These are phyloP conservation scores for Pythium myriotylum DNA, from an alignment of 352 stramenopile species.

Conservation along the genomic window DNA sequence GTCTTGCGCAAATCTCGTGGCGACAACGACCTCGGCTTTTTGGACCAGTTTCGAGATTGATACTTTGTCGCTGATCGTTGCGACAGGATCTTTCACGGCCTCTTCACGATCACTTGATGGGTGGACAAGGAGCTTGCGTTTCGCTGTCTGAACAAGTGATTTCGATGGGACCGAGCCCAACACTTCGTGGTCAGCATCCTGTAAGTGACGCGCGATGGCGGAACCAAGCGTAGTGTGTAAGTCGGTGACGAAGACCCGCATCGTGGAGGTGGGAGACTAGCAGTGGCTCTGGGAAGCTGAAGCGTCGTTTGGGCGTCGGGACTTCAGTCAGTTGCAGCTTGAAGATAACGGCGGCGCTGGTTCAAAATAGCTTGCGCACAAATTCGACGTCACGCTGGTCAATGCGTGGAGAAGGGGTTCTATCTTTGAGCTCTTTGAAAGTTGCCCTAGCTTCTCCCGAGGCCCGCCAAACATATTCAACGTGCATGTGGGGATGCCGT, in stretches of 20 bases:
- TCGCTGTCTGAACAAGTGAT: conserved; percentile 43
- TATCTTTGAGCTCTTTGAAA: no score
- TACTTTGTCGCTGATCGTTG: conserved; percentile 43
- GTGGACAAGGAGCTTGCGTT: conserved; percentile 61
- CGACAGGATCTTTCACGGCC: conserved; percentile 59
- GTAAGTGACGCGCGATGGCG: conserved; percentile 54
- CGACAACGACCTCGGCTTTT: conserved; percentile 53
- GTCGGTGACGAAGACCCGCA: conserved; percentile 80
- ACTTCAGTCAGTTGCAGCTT: conserved; percentile 1
- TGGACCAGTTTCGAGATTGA: conserved; percentile 59
- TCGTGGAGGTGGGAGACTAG: conserved; percentile 11
- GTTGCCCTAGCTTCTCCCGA: no score
- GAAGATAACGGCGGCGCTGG: not conserved
- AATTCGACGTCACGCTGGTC: no score
- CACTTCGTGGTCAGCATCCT: conserved; percentile 71
- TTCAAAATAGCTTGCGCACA: conserved; percentile 8
- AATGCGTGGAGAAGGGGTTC: no score
- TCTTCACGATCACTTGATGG: conserved; percentile 49
- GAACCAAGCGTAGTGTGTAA: conserved; percentile 59
- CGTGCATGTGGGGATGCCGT: conserved; percentile 28
- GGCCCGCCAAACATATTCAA: no score
- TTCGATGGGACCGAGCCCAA: conserved; percentile 55
- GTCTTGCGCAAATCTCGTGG: conserved; percentile 52
- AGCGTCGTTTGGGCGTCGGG: conserved; percentile 4
- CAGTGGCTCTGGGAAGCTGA: not conserved